A percentile compares a stretch with the other conserved stretches of the same genome.
phyloP scores from a whole-genome alignment of 1,139 yeast species.

The Saccharomyces hybrid region DNA sequence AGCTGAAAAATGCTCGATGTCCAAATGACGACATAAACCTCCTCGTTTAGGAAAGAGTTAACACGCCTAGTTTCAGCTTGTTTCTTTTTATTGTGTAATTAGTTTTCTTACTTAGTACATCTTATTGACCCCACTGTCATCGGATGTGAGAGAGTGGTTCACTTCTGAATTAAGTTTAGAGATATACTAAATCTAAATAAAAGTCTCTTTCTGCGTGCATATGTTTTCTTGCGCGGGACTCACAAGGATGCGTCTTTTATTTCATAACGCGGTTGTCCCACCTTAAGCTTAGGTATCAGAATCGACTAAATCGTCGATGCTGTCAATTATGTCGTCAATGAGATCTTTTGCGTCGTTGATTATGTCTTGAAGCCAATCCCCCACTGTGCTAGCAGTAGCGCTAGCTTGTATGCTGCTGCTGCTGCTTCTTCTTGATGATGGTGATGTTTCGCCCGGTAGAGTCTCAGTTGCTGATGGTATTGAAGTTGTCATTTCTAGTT shows the following conservation, averaged over 20 bases:
- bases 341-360: slow-evolving; percentile 14
- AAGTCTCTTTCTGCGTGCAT: not conserved
- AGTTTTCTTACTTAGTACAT: not conserved
- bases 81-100: not conserved
- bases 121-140: not conserved
- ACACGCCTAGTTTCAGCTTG: not conserved
- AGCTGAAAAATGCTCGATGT: not conserved
- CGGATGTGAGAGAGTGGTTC: no score
- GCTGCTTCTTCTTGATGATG: not conserved
- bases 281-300: not conserved
- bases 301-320: not conserved
- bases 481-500: slow-evolving; percentile 1
- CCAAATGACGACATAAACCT: not conserved
- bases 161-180: no score
- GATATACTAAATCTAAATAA: no score
- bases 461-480: not conserved
- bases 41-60: not conserved
- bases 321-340: slow-evolving; percentile 12
- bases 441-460: not conserved
- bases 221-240: no score
- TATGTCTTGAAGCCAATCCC: slow-evolving; percentile 10
- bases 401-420: not conserved
- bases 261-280: no score
- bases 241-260: not conserved
- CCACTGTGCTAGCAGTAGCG: not conserved